phyloP scores from a whole-genome alignment of 225 moss, liverwort and hornwort genomes.

The Physcomitrellopsis africana region DNA sequence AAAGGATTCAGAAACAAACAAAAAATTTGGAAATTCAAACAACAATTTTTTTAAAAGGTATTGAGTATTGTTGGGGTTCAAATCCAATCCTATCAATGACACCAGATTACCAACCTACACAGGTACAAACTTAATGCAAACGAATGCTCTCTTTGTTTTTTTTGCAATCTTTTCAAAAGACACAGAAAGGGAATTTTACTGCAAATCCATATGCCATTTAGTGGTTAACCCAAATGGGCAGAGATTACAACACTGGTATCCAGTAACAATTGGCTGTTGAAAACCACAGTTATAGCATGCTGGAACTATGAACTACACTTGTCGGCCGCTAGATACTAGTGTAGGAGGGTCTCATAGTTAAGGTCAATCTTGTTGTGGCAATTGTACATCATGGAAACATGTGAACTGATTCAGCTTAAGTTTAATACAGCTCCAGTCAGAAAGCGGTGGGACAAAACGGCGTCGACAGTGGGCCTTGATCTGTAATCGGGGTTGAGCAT shows the following conservation, averaged over 20 bases:
- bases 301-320: neutral
- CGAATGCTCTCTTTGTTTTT: too few relatives aligned
- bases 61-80: too few relatives aligned
- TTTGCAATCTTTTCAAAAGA: too few relatives aligned
- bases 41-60: too few relatives aligned
- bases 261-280: neutral
- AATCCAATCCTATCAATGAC: too few relatives aligned
- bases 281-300: neutral
- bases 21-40: too few relatives aligned
- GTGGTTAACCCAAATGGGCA: neutral
- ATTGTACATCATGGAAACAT: neutral
- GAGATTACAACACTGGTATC: neutral
- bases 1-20: too few relatives aligned
- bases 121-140: too few relatives aligned
- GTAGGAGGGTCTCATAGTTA: neutral
- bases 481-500: conserved; percentile 89
- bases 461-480: conserved; percentile 81
- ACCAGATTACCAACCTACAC: too few relatives aligned
- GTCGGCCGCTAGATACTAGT: neutral
- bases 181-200: too few relatives aligned
- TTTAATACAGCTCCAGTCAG: conserved; percentile 73
- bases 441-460: conserved; percentile 84
- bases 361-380: neutral
- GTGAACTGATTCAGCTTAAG: conserved; percentile 11
- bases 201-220: too few relatives aligned